Base-by-base conservation (phyloP, 2,329 filamentous ascomycete species). In the Xylaria sp. region DNA sequence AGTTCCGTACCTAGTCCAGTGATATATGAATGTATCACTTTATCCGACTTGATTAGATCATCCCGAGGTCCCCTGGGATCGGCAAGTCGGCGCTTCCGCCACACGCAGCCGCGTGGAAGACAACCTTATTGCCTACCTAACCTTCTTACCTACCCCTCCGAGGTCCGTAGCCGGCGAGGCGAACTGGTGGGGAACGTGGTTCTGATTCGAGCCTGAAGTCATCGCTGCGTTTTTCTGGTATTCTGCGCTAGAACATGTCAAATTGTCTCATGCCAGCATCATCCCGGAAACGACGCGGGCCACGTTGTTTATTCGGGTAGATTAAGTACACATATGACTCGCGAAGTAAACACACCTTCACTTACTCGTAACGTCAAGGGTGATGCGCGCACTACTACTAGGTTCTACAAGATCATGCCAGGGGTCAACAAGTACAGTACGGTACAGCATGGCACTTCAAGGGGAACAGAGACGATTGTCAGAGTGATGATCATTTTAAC, bases 101-200 rank as follows among this genome's bases (percentile, higher is more conserved):
- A 34, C 17, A 41, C 7, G 38, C 41, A 52, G 49, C 17, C 38
- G 44, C 48, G 19, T n/a, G n/a, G n/a, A 34, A 34, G 29, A 34
- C 29, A n/a, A n/a, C n/a, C n/a, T n/a, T n/a, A n/a, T n/a, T n/a
- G n/a, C n/a, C n/a, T n/a, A n/a, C n/a, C n/a, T n/a, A n/a, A n/a
- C n/a, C n/a, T n/a, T n/a, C n/a, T n/a, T n/a, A n/a, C n/a, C n/a
- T n/a, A n/a, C n/a, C n/a, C n/a, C n/a, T 13, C 29, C 29, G 29
- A 34, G n/a, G 11, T 34, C 29, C 29, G 29, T 4, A 41, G 42
- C 45, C n/a, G 34, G 19, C 20, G 29, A 39, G 37, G 55, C n/a
- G 56, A 57, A 48, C 56, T 43, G 44, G 50, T 52, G 57, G 53
- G 50, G 57, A 48, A 46, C 3, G 44, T 34, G 37, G 22, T 49